Evolutionary conservation across 257 asterid species (phyloP).

Genomic region (Cordia subcordata): DNA sequence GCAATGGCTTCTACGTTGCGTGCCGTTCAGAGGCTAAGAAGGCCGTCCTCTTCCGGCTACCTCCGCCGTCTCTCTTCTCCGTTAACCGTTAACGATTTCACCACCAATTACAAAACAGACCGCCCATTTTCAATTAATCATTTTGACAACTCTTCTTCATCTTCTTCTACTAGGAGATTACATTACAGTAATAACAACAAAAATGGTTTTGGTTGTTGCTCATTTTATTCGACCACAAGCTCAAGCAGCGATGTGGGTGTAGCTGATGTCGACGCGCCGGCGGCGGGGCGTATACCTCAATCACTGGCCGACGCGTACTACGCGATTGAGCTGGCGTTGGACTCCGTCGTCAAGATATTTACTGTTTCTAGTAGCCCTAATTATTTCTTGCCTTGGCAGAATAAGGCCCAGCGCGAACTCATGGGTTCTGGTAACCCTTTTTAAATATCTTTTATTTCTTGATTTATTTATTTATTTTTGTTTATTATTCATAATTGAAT

Average conservation of each 20-base stretch:
- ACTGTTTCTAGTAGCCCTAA: constrained; percentile 90
- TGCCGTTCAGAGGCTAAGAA: not conserved
- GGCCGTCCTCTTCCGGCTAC: not conserved
- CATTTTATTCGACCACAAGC: not conserved
- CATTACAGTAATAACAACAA: not conserved
- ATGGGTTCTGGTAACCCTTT: constrained; percentile 76
- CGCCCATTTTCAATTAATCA: not conserved
- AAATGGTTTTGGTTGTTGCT: not conserved
- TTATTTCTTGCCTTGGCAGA: constrained; percentile 92
- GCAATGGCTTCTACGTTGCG: not conserved
- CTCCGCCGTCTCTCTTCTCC: not conserved
- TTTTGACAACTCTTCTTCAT: not conserved
- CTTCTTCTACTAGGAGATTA: not conserved
- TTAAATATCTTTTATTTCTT: not conserved
- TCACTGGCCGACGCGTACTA: constrained; percentile 32
- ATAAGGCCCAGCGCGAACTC: constrained; percentile 89
- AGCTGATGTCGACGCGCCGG: constrained; percentile 21
- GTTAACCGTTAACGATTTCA: not conserved
- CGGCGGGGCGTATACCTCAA: constrained; percentile 16
- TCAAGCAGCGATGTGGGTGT: constrained; percentile 5
- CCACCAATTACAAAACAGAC: not conserved
- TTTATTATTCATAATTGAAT: too few relatives aligned
- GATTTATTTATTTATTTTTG: not conserved
- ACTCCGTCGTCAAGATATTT: constrained; percentile 89
- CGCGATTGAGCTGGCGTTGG: constrained; percentile 87